A percentile compares a stretch with the other conserved stretches of the same genome.
Conservation (phyloP, 2,329 filamentous ascomycete species). For the Sporothrix protearum region DNA sequence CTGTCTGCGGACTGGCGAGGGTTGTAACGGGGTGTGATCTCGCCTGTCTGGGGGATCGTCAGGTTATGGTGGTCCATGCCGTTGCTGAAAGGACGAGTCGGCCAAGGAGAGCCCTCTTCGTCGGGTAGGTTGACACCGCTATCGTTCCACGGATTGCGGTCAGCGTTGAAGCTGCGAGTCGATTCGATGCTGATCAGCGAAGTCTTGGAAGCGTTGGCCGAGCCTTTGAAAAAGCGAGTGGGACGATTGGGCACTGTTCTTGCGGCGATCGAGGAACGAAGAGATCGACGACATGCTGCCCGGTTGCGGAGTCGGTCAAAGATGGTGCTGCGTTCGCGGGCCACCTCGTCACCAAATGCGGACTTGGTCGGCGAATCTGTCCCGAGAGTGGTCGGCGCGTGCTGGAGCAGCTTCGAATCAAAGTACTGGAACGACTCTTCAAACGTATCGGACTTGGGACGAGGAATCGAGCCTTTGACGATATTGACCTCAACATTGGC, state of each 20-base stretch:
- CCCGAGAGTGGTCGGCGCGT: slow-evolving; percentile 73
- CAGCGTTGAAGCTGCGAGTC: slow-evolving; percentile 81
- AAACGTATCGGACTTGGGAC: slow-evolving; percentile 98
- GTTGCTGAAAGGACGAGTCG: slow-evolving; percentile 60
- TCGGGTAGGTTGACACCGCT: slow-evolving; percentile 92
- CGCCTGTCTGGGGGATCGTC: slow-evolving; percentile 67
- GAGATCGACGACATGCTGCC: slow-evolving; percentile 92
- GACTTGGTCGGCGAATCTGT: slow-evolving; percentile 87
- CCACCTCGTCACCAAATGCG: slow-evolving; percentile 76
- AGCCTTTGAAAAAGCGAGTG: slow-evolving; percentile 91
- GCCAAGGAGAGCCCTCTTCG: slow-evolving; percentile 68
- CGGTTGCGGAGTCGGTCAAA: slow-evolving; percentile 93
- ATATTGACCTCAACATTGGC: slow-evolving; percentile 84
- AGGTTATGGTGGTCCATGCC: slow-evolving; percentile 61
- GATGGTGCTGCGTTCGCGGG: slow-evolving; percentile 74
- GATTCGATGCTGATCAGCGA: slow-evolving; percentile 96
- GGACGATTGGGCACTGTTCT: slow-evolving; percentile 84
- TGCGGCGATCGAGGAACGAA: slow-evolving; percentile 91
- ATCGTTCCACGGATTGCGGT: slow-evolving; percentile 97
- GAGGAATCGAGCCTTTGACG: slow-evolving; percentile 89
- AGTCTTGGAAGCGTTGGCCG: slow-evolving; percentile 85
- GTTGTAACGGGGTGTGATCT: slow-evolving; percentile 79
- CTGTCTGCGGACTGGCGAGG: slow-evolving; percentile 83
- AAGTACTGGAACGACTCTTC: slow-evolving; percentile 97
- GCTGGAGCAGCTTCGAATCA: slow-evolving; percentile 92